These are phyloP conservation scores for Gigaspora rosea DNA, from an alignment of 192 early-diverging fungal genomes.

Conservation along the genomic window DNA sequence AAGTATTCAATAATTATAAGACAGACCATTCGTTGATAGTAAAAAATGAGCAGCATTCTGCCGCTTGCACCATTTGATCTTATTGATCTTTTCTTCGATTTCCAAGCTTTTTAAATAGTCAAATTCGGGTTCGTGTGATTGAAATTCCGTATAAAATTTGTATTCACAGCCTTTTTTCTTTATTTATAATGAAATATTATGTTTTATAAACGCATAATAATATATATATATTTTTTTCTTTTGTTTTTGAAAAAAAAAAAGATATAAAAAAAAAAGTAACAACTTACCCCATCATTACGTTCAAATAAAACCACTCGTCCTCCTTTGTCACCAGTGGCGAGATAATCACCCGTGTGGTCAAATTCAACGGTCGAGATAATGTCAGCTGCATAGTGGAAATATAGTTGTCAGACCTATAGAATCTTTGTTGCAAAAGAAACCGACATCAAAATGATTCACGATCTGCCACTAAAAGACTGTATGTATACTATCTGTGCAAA, in stretches of 20 bases:
- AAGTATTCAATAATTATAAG: neutral
- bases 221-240: too few species aligned
- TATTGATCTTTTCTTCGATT: conserved; percentile 99
- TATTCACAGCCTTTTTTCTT: conserved; percentile 99
- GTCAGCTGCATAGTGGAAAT: conserved; percentile 70
- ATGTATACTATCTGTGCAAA: too few species aligned
- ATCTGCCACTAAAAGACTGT: conserved; percentile 10
- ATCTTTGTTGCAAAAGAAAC: conserved; percentile 29
- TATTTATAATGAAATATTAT: neutral
- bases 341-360: conserved; percentile 94
- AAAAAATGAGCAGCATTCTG: conserved; percentile 96
- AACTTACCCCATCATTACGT: conserved; percentile 91
- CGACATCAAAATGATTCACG: conserved; percentile 33
- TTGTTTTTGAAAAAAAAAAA: neutral
- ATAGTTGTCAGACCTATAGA: conserved; percentile 32
- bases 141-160: conserved; percentile 99
- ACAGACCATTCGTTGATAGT: conserved; percentile 91
- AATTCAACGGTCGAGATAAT: conserved; percentile 99
- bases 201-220: neutral
- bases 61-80: conserved; percentile 97
- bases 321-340: conserved; percentile 97
- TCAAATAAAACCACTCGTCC: conserved; percentile 99
- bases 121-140: conserved; percentile 99
- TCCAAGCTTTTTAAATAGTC: conserved; percentile 99
- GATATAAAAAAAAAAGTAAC: conserved; percentile 3